Percentiles rank a stretch among this genome's conserved stretches.
Evolutionary conservation across 2,329 filamentous ascomycete species (phyloP).

Genomic region (Apiospora arundinis): DNA sequence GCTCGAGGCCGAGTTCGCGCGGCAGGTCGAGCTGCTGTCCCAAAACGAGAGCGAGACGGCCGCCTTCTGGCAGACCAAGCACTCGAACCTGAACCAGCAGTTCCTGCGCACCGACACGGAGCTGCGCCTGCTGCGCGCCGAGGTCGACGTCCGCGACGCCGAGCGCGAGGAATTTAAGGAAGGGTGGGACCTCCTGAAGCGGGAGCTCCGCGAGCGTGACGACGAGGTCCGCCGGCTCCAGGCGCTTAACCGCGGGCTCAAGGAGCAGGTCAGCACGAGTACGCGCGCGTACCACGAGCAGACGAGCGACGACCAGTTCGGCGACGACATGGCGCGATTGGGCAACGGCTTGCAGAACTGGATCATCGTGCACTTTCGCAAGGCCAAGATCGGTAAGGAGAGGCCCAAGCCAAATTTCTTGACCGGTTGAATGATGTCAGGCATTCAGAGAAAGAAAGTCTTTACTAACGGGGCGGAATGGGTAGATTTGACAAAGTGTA

Average conservation of each 20-base stretch:
- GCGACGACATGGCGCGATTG: constrained; percentile 64
- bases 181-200: constrained; percentile 54
- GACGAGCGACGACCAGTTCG: constrained; percentile 70
- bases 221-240: constrained; percentile 61
- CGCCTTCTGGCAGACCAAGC: constrained; percentile 64
- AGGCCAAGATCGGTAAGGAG: constrained; percentile 60
- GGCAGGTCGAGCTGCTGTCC: constrained; percentile 59
- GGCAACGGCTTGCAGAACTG: constrained; percentile 76
- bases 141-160: constrained; percentile 54
- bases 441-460: not conserved
- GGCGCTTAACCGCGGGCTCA: constrained; percentile 69
- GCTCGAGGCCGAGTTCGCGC: constrained; percentile 60
- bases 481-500: not conserved
- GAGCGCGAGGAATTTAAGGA: constrained; percentile 57
- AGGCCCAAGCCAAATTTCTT: not conserved
- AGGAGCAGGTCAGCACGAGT: constrained; percentile 73
- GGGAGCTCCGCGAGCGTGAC: constrained; percentile 56
- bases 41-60: constrained; percentile 61
- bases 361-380: constrained; percentile 73
- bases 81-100: constrained; percentile 58
- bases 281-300: constrained; percentile 61
- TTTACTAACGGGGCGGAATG: not conserved
- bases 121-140: constrained; percentile 55
- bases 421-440: not conserved
- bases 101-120: constrained; percentile 59